These are phyloP conservation scores for Gloeostereum incarnatum DNA, from an alignment of 768 basidiomycete species.

Conservation along the genomic window DNA sequence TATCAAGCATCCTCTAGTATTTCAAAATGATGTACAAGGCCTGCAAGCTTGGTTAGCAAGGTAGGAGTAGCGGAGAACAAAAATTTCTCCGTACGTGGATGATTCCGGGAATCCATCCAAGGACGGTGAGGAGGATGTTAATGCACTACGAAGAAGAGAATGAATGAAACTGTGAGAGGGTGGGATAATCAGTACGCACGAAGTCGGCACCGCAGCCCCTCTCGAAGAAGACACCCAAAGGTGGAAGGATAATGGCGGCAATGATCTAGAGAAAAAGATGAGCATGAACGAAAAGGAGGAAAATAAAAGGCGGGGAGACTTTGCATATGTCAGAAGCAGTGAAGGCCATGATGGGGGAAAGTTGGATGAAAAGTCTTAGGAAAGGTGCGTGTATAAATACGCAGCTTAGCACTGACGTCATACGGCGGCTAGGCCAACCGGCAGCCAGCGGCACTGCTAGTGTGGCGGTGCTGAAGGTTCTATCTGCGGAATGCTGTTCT, in stretches of 20 bases:
- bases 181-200: conserved; percentile 38
- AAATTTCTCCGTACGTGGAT: too few species aligned
- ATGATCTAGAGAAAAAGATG: conserved; percentile 28
- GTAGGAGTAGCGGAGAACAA: too few species aligned
- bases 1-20: conserved; percentile 30
- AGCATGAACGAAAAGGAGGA: not conserved
- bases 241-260: conserved; percentile 67
- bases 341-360: conserved; percentile 49
- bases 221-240: conserved; percentile 84
- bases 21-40: conserved; percentile 80
- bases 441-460: not conserved
- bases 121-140: conserved; percentile 71
- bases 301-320: conserved; percentile 24
- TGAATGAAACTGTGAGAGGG: conserved; percentile 6
- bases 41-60: too few species aligned
- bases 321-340: conserved; percentile 74
- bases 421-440: not conserved
- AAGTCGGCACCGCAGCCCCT: conserved; percentile 76
- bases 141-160: conserved; percentile 29
- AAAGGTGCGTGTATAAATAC: not conserved
- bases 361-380: not conserved
- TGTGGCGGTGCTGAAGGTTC: not conserved
- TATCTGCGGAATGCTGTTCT: too few species aligned
- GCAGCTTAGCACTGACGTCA: not conserved
- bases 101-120: conserved; percentile 53